phyloP scores from a whole-genome alignment of 164 flowering plant species.

The Akebia trifoliata region DNA sequence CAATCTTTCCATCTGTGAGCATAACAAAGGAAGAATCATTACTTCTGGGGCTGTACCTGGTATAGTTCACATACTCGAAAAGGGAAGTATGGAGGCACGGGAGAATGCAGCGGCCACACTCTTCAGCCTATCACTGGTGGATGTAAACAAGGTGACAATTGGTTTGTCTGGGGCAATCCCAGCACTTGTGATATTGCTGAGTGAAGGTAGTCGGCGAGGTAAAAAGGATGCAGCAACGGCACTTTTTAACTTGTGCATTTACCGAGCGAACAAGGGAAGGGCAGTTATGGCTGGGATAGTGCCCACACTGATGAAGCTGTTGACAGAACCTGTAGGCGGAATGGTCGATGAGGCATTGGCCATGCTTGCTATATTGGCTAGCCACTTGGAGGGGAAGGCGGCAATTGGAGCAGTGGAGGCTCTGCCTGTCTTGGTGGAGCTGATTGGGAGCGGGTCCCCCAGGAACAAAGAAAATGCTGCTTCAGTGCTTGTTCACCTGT shows the following conservation, averaged over 20 bases:
- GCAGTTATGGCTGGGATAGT: slow-evolving; percentile 87
- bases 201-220: slow-evolving; percentile 89
- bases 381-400: slow-evolving; percentile 78
- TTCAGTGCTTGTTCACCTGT: slow-evolving; percentile 79
- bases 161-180: slow-evolving; percentile 85
- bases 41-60: slow-evolving; percentile 77
- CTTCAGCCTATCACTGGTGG: slow-evolving; percentile 87
- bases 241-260: slow-evolving; percentile 86
- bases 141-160: slow-evolving; percentile 78
- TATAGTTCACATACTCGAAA: slow-evolving; percentile 77
- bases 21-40: slow-evolving; percentile 75
- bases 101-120: slow-evolving; percentile 98
- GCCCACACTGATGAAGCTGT: slow-evolving; percentile 58
- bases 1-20: slow-evolving; percentile 90
- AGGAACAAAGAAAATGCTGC: slow-evolving; percentile 93
- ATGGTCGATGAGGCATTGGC: slow-evolving; percentile 96
- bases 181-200: slow-evolving; percentile 65
- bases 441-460: slow-evolving; percentile 79
- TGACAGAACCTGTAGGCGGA: slow-evolving; percentile 71
- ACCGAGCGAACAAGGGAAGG: slow-evolving; percentile 87
- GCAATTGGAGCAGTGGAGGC: slow-evolving; percentile 82
- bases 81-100: slow-evolving; percentile 93
- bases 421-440: slow-evolving; percentile 69
- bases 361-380: slow-evolving; percentile 73
- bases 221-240: slow-evolving; percentile 99